Conservation (phyloP, 2,329 filamentous ascomycete genomes). For the Fusarium aywerte region DNA sequence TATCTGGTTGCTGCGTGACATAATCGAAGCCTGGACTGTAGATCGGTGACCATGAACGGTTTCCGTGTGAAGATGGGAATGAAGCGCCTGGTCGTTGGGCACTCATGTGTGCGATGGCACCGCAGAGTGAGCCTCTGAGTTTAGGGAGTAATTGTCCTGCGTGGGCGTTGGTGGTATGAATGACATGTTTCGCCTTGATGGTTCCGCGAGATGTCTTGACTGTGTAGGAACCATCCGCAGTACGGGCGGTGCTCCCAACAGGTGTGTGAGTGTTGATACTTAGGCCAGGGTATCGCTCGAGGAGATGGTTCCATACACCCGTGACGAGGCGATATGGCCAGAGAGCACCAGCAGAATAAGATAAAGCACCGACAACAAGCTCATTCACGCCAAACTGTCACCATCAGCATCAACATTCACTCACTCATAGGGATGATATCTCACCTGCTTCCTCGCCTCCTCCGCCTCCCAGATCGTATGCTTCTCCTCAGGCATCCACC, state of each 20-base stretch:
- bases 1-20: slow-evolving; percentile 58
- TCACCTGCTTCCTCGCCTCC: slow-evolving; percentile 49
- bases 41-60: slow-evolving; percentile 62
- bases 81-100: slow-evolving; percentile 56
- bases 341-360: slow-evolving; percentile 60
- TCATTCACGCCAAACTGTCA: slow-evolving; percentile 51
- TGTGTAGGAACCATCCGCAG: slow-evolving; percentile 48
- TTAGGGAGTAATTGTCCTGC: slow-evolving; percentile 62
- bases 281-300: slow-evolving; percentile 50
- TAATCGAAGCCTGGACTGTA: slow-evolving; percentile 63
- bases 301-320: slow-evolving; percentile 56
- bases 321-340: slow-evolving; percentile 64
- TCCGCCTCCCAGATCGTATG: slow-evolving; percentile 50
- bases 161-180: slow-evolving; percentile 69
- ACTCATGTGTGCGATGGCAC: slow-evolving; percentile 61
- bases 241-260: slow-evolving; percentile 46
- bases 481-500: slow-evolving; percentile 55
- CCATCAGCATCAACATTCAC: background rate
- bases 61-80: slow-evolving; percentile 48
- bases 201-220: slow-evolving; percentile 58
- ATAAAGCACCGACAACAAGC: slow-evolving; percentile 55
- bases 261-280: slow-evolving; percentile 55
- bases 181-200: slow-evolving; percentile 60
- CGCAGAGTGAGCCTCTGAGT: slow-evolving; percentile 58
- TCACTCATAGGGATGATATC: background rate